phyloP scores from a whole-genome alignment of 257 asterid genomes.

The Cinchona pubescens region DNA sequence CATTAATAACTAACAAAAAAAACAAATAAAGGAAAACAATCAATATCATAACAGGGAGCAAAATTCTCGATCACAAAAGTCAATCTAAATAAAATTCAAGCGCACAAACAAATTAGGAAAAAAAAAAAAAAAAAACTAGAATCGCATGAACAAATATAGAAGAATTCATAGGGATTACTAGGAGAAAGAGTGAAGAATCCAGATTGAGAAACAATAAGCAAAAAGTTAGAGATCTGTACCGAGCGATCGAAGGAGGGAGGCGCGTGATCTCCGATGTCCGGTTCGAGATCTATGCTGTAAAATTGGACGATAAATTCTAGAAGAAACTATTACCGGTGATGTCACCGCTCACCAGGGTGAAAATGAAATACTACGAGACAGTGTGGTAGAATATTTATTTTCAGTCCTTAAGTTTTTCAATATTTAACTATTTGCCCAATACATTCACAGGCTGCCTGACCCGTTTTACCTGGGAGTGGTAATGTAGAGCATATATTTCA shows the following conservation, averaged over 20 bases:
- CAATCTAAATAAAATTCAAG: background rate
- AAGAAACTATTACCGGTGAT: background rate
- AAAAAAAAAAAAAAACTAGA: background rate
- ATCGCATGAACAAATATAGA: background rate
- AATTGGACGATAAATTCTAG: background rate
- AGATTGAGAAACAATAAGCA: conserved; percentile 2
- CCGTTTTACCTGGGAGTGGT: too few relatives aligned
- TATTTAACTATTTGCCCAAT: background rate
- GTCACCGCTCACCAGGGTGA: background rate
- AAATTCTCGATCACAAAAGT: background rate
- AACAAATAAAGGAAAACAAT: background rate
- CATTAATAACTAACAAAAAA: background rate
- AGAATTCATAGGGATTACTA: background rate
- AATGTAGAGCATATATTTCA: too few relatives aligned
- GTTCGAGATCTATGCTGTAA: conserved; percentile 36
- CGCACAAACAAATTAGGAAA: background rate
- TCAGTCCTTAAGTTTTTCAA: conserved; percentile 15
- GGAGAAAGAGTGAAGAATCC: too few relatives aligned
- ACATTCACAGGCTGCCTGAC: too few relatives aligned
- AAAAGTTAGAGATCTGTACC: conserved; percentile 44
- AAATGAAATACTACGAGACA: conserved; percentile 6
- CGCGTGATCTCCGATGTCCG: conserved; percentile 38
- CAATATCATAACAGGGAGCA: background rate
- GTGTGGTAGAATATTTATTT: background rate
- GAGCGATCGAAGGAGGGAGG: conserved; percentile 48